Percentiles rank a stretch among this genome's conserved stretches.
phyloP scores from a whole-genome alignment of 2,329 filamentous ascomycete genomes.

The Leptographium procerum region DNA sequence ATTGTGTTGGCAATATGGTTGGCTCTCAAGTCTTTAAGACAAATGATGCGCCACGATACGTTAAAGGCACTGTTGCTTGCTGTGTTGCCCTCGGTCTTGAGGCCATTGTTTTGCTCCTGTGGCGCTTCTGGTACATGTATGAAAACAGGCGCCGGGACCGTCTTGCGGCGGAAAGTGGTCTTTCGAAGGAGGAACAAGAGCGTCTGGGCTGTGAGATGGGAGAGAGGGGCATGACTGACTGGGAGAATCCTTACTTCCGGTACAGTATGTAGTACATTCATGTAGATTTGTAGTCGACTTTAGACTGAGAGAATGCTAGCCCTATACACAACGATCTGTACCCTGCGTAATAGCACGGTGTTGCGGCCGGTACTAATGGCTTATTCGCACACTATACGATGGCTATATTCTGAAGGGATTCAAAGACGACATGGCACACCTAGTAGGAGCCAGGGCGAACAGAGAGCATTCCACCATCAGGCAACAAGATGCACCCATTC shows the following conservation, averaged over 20 bases:
- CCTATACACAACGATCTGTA: no score
- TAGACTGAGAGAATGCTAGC: neutral
- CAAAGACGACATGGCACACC: neutral
- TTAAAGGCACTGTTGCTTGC: conserved; percentile 38
- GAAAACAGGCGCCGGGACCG: conserved; percentile 25
- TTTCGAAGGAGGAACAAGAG: conserved; percentile 14
- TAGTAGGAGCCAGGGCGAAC: neutral
- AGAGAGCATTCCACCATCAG: neutral
- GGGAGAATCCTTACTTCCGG: conserved; percentile 41
- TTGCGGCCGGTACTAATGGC: no score
- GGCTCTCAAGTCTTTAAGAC: conserved; percentile 46
- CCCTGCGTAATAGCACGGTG: no score
- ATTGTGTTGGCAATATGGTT: conserved; percentile 40
- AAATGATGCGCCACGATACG: conserved; percentile 46
- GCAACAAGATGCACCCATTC: neutral
- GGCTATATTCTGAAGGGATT: no score
- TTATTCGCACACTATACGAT: no score
- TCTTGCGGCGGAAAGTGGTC: conserved; percentile 21
- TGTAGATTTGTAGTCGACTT: neutral
- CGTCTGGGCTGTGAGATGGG: conserved; percentile 28
- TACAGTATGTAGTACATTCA: conserved; percentile 1
- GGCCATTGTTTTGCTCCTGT: conserved; percentile 24
- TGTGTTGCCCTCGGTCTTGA: conserved; percentile 18
- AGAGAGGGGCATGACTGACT: conserved; percentile 33
- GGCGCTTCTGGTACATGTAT: conserved; percentile 34